Evolutionary conservation across 2,329 filamentous ascomycete species (phyloP).

Genomic region (Rutstroemia sp.): DNA sequence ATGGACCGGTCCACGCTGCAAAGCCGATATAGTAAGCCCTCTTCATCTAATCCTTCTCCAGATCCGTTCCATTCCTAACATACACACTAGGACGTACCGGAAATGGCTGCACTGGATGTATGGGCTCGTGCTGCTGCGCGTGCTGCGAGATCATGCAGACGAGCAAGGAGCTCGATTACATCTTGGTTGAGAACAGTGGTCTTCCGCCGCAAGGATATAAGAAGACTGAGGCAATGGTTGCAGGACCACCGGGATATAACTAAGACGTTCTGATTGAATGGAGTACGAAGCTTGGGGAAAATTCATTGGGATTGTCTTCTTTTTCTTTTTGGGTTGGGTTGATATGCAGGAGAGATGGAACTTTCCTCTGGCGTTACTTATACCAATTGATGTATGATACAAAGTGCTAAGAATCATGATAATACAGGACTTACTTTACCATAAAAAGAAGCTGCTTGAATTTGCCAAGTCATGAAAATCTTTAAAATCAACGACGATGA

Average conservation of each 20-base stretch:
- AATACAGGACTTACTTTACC: neutral
- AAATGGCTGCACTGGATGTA: neutral
- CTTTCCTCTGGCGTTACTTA: neutral
- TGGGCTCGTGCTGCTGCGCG: constrained; percentile 1
- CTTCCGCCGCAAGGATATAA: neutral
- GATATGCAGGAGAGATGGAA: too few species aligned
- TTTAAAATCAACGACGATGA: neutral
- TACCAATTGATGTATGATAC: neutral
- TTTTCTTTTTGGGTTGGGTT: neutral
- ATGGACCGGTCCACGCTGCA: constrained; percentile 6
- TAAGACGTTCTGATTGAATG: neutral
- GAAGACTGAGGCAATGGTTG: neutral
- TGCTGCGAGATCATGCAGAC: constrained; percentile 12
- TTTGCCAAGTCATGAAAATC: neutral
- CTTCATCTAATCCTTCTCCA: neutral
- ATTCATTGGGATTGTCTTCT: too few species aligned
- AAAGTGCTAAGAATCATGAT: neutral
- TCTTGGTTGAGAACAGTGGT: constrained; percentile 1
- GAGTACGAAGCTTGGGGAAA: neutral
- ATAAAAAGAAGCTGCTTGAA: neutral
- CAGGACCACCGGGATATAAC: neutral
- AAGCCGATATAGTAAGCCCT: constrained; percentile 1
- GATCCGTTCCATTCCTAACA: neutral
- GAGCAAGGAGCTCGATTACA: constrained; percentile 9
- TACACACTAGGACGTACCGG: neutral